These are phyloP conservation scores for Mangifera indica DNA, from an alignment of 345 rosid genomes.

Conservation along the genomic window DNA sequence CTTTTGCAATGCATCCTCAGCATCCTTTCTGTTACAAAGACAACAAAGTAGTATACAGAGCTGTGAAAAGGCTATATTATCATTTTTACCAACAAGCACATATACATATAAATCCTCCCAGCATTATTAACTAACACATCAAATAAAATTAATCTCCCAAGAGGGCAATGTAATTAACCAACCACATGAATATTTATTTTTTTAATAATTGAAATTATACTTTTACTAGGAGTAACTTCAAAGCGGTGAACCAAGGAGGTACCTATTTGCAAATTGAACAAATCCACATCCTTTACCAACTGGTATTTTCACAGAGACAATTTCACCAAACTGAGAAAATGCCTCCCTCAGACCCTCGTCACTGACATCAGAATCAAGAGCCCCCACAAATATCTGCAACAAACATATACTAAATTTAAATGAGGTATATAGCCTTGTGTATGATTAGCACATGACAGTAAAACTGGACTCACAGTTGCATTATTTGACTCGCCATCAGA, in stretches of 20 bases:
- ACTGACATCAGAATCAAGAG: conserved; percentile 75
- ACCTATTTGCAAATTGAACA: conserved; percentile 83
- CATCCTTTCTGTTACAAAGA: conserved; percentile 60
- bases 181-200: not conserved
- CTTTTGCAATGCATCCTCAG: conserved; percentile 77
- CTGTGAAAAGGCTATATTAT: not conserved
- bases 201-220: not conserved
- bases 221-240: conserved; percentile 4
- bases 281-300: conserved; percentile 95
- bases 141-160: not conserved
- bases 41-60: not conserved
- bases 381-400: conserved; percentile 91
- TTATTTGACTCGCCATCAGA: conserved; percentile 68
- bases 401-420: conserved; percentile 14
- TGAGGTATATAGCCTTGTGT: conserved; percentile 11
- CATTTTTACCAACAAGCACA: not conserved
- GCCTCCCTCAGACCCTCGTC: conserved; percentile 89
- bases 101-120: not conserved
- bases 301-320: conserved; percentile 91
- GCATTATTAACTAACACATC: not conserved
- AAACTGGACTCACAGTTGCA: conserved; percentile 70
- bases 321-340: conserved; percentile 81
- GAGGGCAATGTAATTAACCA: not conserved
- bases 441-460: conserved; percentile 12
- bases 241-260: conserved; percentile 10